Evolutionary conservation across 805 yeast species (phyloP).

Genomic region (Yarrowia keelungensis): DNA sequence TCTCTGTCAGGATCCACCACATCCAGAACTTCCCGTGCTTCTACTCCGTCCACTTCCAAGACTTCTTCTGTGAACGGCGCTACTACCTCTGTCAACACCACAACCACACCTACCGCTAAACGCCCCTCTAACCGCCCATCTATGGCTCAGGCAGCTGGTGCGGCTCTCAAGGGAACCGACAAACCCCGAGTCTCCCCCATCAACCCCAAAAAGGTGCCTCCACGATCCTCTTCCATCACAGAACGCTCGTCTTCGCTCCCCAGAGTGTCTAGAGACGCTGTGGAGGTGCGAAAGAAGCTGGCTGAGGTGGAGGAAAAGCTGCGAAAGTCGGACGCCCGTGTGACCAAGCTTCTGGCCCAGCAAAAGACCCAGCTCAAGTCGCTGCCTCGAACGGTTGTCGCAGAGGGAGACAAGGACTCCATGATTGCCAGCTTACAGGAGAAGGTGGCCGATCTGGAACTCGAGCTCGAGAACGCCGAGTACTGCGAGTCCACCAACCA

Average conservation of each 20-base stretch:
- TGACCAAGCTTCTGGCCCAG: conserved; percentile 25
- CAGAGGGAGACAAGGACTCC: conserved; percentile 22
- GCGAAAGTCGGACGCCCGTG: conserved; percentile 10
- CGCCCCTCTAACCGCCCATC: conserved; percentile 1
- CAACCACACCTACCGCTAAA: background rate
- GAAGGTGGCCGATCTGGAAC: conserved; percentile 36
- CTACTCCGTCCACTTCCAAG: conserved; percentile 14
- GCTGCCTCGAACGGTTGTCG: conserved; percentile 9
- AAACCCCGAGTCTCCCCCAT: conserved; percentile 19
- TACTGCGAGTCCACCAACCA: conserved; percentile 26
- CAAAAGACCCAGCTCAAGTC: conserved; percentile 32
- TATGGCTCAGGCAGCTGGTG: conserved; percentile 6
- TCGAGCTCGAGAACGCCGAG: conserved; percentile 36
- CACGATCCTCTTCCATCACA: conserved; percentile 15
- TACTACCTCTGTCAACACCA: background rate
- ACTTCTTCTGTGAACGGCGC: background rate
- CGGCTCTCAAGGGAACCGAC: background rate
- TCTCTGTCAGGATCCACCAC: background rate
- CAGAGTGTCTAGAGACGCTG: conserved; percentile 2
- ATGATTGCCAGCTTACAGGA: conserved; percentile 25
- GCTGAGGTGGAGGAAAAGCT: conserved; percentile 21
- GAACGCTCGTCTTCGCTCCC: conserved; percentile 16
- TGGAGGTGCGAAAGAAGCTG: conserved; percentile 18
- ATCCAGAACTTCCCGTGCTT: background rate
- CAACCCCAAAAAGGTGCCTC: conserved; percentile 26